Base-by-base conservation (phyloP, 2,329 filamentous ascomycete genomes). In the Pyrenochaeta sp. region DNA sequence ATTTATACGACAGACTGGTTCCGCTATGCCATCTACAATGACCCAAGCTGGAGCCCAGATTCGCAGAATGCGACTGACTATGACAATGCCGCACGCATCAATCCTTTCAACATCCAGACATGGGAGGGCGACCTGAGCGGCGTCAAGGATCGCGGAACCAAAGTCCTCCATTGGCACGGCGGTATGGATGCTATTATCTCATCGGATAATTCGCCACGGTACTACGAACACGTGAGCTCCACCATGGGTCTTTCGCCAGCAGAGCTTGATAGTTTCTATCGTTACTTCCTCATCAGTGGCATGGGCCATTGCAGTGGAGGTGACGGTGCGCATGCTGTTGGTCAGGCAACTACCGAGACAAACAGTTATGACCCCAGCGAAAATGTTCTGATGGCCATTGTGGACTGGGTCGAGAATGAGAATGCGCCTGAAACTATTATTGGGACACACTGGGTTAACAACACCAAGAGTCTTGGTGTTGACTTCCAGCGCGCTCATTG, bases 281-380 rank as follows among this genome's bases (percentile, higher is more conserved):
- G 83, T 42, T 80, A 77, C 67, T 85, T 86, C 73, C 76, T 77
- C 29, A 81, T 81, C 66, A 80, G 67, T 51, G 84, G 83, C 6
- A 82, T 83, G 73, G 74, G 68, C 2, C 83, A 85, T 66, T 85
- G 83, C 62, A 57, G 54, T 29, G 77, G 78, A 5, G 83, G 84
- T 6, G 71, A 69, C 1, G 82, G 82, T 1, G 82, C 82, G 1
- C 69, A 66, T 41, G 66, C 55, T 7, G 72, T 77, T 33, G 74
- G 75, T 1, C 72, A 75, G 45, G 27, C 27, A 7, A 30, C 39
- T n/a, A 36, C 35, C 3, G 58, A 60, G 15, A 39, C 62, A 1
- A 61, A 66, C 10, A 67, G 70, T 18, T 42, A 67, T 10, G 72
- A 79, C 14, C 72, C 76, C 0, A 63, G 76, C 5, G 64, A 77